A percentile compares a stretch with the other conserved stretches of the same genome.
phyloP scores from a whole-genome alignment of 2,329 filamentous ascomycete genomes.

The Curvularia hawaiiensis region DNA sequence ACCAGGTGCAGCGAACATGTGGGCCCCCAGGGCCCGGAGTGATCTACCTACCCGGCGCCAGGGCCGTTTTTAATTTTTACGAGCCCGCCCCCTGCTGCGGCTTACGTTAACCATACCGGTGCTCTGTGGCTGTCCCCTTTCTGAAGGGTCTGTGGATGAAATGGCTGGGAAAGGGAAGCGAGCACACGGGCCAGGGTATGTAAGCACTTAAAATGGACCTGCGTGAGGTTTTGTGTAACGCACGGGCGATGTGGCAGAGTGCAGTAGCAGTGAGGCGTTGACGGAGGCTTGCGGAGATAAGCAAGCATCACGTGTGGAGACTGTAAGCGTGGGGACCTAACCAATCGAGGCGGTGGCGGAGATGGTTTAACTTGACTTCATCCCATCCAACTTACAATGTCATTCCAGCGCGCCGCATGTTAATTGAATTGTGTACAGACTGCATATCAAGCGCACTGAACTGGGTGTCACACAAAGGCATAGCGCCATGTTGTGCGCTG shows the following conservation, averaged over 20 bases:
- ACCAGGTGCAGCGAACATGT: background rate
- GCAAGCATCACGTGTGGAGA: too few species aligned
- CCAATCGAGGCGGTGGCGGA: background rate
- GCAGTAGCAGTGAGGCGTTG: too few species aligned
- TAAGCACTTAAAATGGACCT: too few species aligned
- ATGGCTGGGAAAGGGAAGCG: too few species aligned
- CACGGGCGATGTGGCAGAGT: too few species aligned
- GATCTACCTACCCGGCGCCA: background rate
- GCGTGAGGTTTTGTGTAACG: too few species aligned
- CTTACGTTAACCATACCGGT: too few species aligned
- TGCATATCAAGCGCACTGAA: background rate
- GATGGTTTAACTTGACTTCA: constrained; percentile 1
- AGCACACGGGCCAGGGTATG: too few species aligned
- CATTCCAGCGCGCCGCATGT: background rate
- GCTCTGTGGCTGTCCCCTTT: too few species aligned
- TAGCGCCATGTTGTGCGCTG: background rate
- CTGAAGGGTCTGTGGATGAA: too few species aligned
- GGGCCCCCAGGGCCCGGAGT: background rate
- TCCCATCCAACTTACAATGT: background rate
- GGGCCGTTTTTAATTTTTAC: background rate
- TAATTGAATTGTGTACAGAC: background rate
- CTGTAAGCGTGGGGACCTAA: background rate
- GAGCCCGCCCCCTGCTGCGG: too few species aligned
- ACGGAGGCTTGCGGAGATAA: too few species aligned
- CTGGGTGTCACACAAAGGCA: background rate